Base-by-base conservation (phyloP, 1,284 basidiomycete species). In the Sutorius eximius region DNA sequence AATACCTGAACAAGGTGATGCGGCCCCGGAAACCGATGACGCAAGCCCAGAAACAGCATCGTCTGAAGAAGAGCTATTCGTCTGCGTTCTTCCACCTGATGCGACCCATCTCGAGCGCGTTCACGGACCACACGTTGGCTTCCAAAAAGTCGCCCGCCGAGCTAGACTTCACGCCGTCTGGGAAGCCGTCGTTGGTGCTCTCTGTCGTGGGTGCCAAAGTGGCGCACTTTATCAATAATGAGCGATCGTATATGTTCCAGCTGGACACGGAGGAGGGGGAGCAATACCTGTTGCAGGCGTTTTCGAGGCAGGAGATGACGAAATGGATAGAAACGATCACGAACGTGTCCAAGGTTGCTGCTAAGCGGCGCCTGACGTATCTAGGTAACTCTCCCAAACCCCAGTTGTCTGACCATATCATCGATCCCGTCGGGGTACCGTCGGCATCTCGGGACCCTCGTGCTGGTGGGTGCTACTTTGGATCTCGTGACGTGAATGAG, bases 251-350 rank as follows among this genome's bases (percentile, higher is more conserved):
- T 67, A 85, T 83, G 36, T 90, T 93, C 75, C 83, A 89, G 64
- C 75, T 93, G 38, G 83, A 87, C 61, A 89, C 91, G 1, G 91
- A 93, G 66, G 91, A 93, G 65, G 91, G 91, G 5, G 89, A 88
- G 0, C 84, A 87, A 61, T 91, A 91, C 61, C 71, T 92, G 27
- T 72, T 93, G 16, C 91, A 93, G 68, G 85, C 89, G 1, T 68
- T 82, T 32, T 83, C 79, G 55, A 82, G 78, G 66, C 73, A 76
- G 30, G 89, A 91, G 59, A 85, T 89, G 82, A 76, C 70, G 49
- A 83, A 79, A 61, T 93, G 91, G 91, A 77, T 90, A 53, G 82
- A 86, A 22, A 84, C 82, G 15, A 84, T 93, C 56, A 79, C 80
- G 42, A 79, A 82, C 22, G 81, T 89, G 36, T 83, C 88, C 32